phyloP scores from a whole-genome alignment of 345 rosid species.

The Citrus hindsii region DNA sequence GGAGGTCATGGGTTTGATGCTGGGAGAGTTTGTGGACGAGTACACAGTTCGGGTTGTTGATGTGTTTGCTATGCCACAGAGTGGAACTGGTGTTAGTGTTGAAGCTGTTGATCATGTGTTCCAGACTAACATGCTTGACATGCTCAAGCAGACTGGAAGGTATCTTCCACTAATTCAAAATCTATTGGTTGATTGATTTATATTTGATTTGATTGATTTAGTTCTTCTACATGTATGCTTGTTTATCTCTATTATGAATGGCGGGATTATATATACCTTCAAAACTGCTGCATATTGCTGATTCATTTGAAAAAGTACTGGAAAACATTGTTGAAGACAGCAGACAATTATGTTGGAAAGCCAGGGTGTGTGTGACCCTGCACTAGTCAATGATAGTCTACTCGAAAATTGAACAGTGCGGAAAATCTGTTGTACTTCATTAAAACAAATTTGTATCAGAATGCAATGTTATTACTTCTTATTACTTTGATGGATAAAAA shows the following conservation, averaged over 20 bases:
- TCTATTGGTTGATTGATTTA: neutral
- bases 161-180: constrained; percentile 12
- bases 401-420: neutral
- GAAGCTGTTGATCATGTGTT: constrained; percentile 99
- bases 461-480: neutral
- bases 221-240: neutral
- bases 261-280: neutral
- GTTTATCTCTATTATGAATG: neutral
- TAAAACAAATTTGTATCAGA: neutral
- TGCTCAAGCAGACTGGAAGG: constrained; percentile 99
- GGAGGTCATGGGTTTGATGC: constrained; percentile 99
- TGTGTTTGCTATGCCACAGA: constrained; percentile 99
- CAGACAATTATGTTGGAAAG: neutral
- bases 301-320: neutral
- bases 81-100: constrained; percentile 98
- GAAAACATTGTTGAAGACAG: neutral
- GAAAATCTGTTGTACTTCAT: neutral
- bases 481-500: neutral
- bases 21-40: constrained; percentile 98
- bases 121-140: constrained; percentile 98
- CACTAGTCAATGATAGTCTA: neutral
- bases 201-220: neutral
- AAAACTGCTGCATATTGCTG: neutral
- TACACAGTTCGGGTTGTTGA: constrained; percentile 96
- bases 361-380: neutral